These are phyloP conservation scores for Eutrema yunnanense DNA, from an alignment of 345 rosid species.

Conservation along the genomic window DNA sequence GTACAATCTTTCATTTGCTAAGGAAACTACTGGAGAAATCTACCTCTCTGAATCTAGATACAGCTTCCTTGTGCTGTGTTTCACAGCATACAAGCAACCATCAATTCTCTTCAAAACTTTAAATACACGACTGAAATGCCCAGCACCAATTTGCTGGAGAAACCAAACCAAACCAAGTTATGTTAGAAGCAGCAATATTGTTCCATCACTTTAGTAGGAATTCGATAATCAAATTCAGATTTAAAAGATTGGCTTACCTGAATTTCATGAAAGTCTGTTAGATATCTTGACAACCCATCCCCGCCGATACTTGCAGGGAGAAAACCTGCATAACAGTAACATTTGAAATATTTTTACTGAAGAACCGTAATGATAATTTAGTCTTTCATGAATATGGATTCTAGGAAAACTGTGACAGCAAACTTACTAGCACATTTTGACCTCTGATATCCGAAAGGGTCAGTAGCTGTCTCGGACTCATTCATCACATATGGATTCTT, in stretches of 20 bases:
- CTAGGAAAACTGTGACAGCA: not conserved
- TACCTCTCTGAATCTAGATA: slow-evolving; percentile 80
- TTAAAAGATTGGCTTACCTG: slow-evolving; percentile 37
- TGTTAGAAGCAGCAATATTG: not conserved
- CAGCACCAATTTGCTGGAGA: slow-evolving; percentile 78
- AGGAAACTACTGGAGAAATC: not conserved
- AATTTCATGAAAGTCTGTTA: slow-evolving; percentile 89
- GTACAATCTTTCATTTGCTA: not conserved
- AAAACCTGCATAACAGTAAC: slow-evolving; percentile 43
- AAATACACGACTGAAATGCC: slow-evolving; percentile 84
- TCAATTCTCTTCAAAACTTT: slow-evolving; percentile 92
- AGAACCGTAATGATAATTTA: not conserved
- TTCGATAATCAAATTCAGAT: not conserved
- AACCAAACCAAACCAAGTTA: slow-evolving; percentile 9
- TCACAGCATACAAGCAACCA: slow-evolving; percentile 94
- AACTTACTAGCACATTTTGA: slow-evolving; percentile 77
- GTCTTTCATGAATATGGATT: not conserved
- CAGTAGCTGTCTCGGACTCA: slow-evolving; percentile 46
- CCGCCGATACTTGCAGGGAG: slow-evolving; percentile 57
- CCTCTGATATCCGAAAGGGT: slow-evolving; percentile 76
- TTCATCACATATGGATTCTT: slow-evolving; percentile 73
- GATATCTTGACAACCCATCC: slow-evolving; percentile 89
- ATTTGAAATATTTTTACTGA: not conserved
- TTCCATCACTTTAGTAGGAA: not conserved
- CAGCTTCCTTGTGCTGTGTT: slow-evolving; percentile 61